These are phyloP conservation scores for Botrytis deweyae DNA, from an alignment of 2,329 filamentous ascomycete species.

Conservation along the genomic window DNA sequence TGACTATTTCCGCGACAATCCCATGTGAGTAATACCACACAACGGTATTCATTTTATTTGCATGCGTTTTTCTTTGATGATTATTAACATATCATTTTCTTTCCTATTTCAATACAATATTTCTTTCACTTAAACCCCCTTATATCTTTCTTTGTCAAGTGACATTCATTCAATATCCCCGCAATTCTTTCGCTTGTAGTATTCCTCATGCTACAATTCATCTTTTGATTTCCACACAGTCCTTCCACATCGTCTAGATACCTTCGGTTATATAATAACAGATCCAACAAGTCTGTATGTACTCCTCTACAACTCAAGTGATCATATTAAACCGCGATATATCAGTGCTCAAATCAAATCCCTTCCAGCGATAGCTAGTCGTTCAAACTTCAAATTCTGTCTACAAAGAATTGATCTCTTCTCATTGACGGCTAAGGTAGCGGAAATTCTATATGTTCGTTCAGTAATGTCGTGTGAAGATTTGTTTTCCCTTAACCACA, in stretches of 20 bases:
- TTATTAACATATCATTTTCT: not conserved
- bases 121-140: not conserved
- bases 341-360: not conserved
- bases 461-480: too few species aligned
- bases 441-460: not conserved
- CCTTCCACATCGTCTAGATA: not conserved
- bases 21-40: not conserved
- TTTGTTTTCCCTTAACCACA: too few species aligned
- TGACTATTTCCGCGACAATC: not conserved
- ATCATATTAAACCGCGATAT: not conserved
- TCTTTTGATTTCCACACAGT: not conserved
- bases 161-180: not conserved
- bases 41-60: too few species aligned
- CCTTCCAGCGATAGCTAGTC: not conserved
- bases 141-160: not conserved
- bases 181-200: not conserved
- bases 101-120: not conserved
- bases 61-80: not conserved
- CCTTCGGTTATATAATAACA: not conserved
- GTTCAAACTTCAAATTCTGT: not conserved
- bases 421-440: not conserved
- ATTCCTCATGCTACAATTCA: not conserved
- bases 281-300: not conserved
- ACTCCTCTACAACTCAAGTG: not conserved
- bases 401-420: not conserved